A percentile compares a stretch with the other conserved stretches of the same genome.
These are phyloP conservation scores for Mortierella sp. DNA, from an alignment of 371 early-diverging fungal species.

Conservation along the genomic window DNA sequence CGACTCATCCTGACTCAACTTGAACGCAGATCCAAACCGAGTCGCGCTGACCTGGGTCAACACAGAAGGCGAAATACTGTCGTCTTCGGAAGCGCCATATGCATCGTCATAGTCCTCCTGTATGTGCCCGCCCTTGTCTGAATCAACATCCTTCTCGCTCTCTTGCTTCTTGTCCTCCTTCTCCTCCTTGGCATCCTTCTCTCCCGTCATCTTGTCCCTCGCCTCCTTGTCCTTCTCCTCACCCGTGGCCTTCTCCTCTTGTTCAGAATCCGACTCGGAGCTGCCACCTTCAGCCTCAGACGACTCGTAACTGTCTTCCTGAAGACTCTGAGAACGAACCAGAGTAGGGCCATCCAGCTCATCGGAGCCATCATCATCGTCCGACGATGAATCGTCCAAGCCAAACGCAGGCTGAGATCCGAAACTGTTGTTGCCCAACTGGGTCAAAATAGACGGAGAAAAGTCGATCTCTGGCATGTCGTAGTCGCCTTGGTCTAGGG, in stretches of 20 bases:
- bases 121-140: not conserved
- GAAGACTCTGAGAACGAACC: not conserved
- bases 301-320: not conserved
- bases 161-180: not conserved
- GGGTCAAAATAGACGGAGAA: not conserved
- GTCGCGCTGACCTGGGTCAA: not conserved
- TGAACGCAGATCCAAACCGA: not conserved
- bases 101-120: not conserved
- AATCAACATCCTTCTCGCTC: not conserved
- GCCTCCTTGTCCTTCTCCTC: not conserved
- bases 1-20: not conserved
- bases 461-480: not conserved
- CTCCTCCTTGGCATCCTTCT: not conserved
- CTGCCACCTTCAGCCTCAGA: not conserved
- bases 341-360: not conserved
- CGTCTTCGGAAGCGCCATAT: no score
- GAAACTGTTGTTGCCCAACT: not conserved
- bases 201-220: not conserved
- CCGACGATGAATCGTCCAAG: not conserved
- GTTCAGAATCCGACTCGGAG: not conserved
- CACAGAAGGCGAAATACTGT: not conserved
- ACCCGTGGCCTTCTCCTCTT: not conserved
- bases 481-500: not conserved
- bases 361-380: not conserved
- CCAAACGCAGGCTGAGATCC: not conserved